phyloP scores from a whole-genome alignment of 768 basidiomycete genomes.

The Asterophora parasitica region DNA sequence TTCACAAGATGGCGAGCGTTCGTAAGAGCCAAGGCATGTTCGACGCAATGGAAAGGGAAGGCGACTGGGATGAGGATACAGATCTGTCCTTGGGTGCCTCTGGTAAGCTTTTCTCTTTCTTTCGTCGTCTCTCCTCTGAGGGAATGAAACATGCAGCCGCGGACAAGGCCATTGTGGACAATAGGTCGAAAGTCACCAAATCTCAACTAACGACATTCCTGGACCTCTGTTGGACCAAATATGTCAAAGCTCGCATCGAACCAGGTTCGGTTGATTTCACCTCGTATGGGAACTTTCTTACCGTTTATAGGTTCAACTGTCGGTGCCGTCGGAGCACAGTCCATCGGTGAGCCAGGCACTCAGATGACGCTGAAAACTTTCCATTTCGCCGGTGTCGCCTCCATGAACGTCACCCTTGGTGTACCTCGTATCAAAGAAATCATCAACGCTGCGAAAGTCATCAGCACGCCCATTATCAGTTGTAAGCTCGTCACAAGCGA shows the following conservation, averaged over 20 bases:
- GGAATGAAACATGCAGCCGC: constrained; percentile 43
- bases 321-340: constrained; percentile 97
- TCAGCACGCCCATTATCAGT: constrained; percentile 98
- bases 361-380: constrained; percentile 99
- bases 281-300: neutral
- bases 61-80: constrained; percentile 74
- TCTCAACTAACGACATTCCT: constrained; percentile 76
- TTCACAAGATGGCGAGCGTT: constrained; percentile 56
- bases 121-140: constrained; percentile 3
- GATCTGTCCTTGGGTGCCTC: constrained; percentile 75
- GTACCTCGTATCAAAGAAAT: constrained; percentile 99
- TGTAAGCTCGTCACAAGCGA: constrained; percentile 83
- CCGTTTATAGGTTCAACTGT: constrained; percentile 79
- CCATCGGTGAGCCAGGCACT: constrained; percentile 98
- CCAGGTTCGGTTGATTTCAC: constrained; percentile 50
- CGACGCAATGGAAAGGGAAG: constrained; percentile 67
- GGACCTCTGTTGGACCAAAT: constrained; percentile 85
- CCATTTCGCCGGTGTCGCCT: constrained; percentile 99
- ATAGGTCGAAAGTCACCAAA: constrained; percentile 85
- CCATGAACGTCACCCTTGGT: constrained; percentile 99
- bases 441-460: constrained; percentile 96
- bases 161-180: constrained; percentile 76
- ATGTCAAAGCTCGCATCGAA: constrained; percentile 94
- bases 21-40: constrained; percentile 78
- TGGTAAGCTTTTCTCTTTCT: constrained; percentile 36